A percentile compares a stretch with the other conserved stretches of the same genome.
Conservation (phyloP, 2,329 filamentous ascomycete species). For the Aspergillus piperis region DNA sequence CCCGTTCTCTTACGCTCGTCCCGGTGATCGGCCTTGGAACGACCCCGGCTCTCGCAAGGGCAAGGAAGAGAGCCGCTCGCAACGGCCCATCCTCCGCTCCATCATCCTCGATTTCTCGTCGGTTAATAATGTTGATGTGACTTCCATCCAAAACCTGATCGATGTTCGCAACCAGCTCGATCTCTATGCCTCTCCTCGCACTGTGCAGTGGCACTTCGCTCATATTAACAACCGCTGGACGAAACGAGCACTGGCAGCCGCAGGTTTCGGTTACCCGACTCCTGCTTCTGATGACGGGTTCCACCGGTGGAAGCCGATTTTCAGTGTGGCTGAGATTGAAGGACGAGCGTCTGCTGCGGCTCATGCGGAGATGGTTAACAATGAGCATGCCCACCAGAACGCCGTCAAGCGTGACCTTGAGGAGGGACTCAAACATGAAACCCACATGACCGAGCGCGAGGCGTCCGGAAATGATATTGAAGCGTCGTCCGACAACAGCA, state of each 20-base stretch:
- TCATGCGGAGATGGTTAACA: conserved; percentile 64
- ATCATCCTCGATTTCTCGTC: conserved; percentile 90
- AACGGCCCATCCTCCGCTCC: conserved; percentile 75
- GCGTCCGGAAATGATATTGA: conserved; percentile 33
- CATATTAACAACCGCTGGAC: conserved; percentile 93
- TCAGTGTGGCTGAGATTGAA: conserved; percentile 85
- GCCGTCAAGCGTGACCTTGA: conserved; percentile 30
- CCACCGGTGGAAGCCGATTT: conserved; percentile 88
- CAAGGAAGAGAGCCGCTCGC: conserved; percentile 50
- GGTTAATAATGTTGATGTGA: conserved; percentile 92
- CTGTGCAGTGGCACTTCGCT: conserved; percentile 95
- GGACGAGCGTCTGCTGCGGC: conserved; percentile 70
- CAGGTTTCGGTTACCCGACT: conserved; percentile 83
- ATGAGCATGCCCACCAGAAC: conserved; percentile 51
- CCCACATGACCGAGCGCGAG: conserved; percentile 35
- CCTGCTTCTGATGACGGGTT: conserved; percentile 54
- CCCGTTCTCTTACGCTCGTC: conserved; percentile 62
- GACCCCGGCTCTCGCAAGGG: conserved; percentile 74
- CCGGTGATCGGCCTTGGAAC: conserved; percentile 90
- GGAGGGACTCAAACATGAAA: conserved; percentile 34
- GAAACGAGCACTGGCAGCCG: conserved; percentile 82
- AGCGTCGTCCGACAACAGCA: conserved; percentile 31
- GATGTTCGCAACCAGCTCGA: conserved; percentile 95
- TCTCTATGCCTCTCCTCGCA: conserved; percentile 74
- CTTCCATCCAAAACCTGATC: conserved; percentile 87